Percentiles rank a stretch among this genome's conserved stretches.
Conservation (phyloP, 805 yeast genomes). For the Nakazawaea peltata region DNA sequence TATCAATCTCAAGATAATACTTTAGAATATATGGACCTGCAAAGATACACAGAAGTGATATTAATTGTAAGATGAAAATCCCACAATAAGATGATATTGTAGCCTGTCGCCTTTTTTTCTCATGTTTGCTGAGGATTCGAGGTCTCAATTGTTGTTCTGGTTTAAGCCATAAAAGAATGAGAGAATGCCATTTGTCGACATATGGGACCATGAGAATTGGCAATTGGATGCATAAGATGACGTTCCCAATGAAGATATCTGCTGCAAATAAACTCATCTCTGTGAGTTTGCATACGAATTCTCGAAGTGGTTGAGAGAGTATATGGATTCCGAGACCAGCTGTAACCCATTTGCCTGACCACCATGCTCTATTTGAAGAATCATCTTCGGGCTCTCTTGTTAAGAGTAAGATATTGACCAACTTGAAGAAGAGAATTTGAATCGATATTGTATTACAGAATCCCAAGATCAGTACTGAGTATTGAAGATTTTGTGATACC, state of each 20-base stretch:
- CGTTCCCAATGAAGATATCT: conserved; percentile 54
- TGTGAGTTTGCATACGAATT: conserved; percentile 50
- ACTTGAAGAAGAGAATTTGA: conserved; percentile 50
- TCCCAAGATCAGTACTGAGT: conserved; percentile 53
- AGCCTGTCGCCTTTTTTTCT: conserved; percentile 29
- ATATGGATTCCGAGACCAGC: conserved; percentile 56
- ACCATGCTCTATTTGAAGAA: conserved; percentile 62
- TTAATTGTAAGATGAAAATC: conserved; percentile 25
- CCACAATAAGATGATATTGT: conserved; percentile 25
- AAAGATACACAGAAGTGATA: conserved; percentile 24
- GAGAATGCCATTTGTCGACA: conserved; percentile 59
- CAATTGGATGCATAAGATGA: conserved; percentile 46
- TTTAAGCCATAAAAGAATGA: conserved; percentile 59
- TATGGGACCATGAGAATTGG: conserved; percentile 59
- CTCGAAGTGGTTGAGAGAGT: conserved; percentile 57
- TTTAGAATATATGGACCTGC: conserved; percentile 31
- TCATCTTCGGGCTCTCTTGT: conserved; percentile 58
- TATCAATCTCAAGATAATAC: conserved; percentile 27
- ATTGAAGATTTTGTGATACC: conserved; percentile 60
- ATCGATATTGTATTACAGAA: conserved; percentile 45
- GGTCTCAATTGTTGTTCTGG: conserved; percentile 46
- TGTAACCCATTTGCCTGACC: conserved; percentile 69
- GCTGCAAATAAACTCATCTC: conserved; percentile 65
- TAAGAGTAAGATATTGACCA: conserved; percentile 39
- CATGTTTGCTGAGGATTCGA: conserved; percentile 33